Evolutionary conservation across 2,329 filamentous ascomycete genomes (phyloP).

Genomic region (Aschersonia sp.): DNA sequence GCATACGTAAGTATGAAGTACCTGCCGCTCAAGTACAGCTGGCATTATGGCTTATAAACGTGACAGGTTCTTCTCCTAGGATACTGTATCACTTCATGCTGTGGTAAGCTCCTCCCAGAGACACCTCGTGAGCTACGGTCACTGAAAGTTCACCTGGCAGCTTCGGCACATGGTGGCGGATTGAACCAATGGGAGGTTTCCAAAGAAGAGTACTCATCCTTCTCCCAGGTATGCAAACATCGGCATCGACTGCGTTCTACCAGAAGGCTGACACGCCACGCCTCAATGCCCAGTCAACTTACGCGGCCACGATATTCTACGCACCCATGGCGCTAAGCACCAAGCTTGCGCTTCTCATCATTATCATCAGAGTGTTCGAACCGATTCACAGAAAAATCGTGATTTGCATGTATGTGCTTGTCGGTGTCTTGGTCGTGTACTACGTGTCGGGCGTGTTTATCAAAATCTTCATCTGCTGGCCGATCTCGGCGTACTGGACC

Average conservation of each 20-base stretch:
- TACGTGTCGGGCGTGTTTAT: slow-evolving; percentile 25
- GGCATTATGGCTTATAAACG: background rate
- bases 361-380: slow-evolving; percentile 27
- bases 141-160: slow-evolving; percentile 3
- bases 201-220: slow-evolving; percentile 13
- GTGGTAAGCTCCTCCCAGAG: slow-evolving; percentile 7
- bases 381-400: slow-evolving; percentile 22
- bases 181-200: slow-evolving; percentile 18
- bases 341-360: slow-evolving; percentile 27
- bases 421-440: slow-evolving; percentile 21
- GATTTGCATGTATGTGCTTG: slow-evolving; percentile 21
- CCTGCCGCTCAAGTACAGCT: background rate
- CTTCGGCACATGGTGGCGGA: slow-evolving; percentile 19
- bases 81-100: slow-evolving; percentile 11
- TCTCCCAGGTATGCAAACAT: slow-evolving; percentile 16
- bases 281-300: slow-evolving; percentile 16
- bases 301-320: slow-evolving; percentile 29
- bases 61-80: slow-evolving; percentile 13
- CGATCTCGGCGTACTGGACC: slow-evolving; percentile 25
- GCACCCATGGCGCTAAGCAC: slow-evolving; percentile 26
- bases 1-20: slow-evolving; percentile 6
- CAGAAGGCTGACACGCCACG: background rate
- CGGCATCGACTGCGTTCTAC: too few species aligned
- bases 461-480: slow-evolving; percentile 25
- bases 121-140: background rate